Base-by-base conservation (phyloP, 441 rosid species). In the Pelargonium myrrhifolium region DNA sequence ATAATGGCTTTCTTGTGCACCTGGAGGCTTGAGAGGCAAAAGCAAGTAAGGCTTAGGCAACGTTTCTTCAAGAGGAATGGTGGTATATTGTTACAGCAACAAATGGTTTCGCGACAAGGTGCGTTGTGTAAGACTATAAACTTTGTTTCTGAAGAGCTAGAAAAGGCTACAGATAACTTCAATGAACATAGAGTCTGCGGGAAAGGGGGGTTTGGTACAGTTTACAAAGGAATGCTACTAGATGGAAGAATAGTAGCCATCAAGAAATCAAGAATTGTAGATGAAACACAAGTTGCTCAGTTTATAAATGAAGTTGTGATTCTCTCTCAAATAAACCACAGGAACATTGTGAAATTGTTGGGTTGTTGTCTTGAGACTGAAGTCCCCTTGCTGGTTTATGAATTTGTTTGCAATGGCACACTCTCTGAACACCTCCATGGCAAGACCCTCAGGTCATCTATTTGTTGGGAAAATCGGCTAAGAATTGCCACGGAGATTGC, bases 281-380 rank as follows among this genome's bases (percentile, higher is more conserved):
- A 68, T 47, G 61, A 76, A 67, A 76, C 42, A 43, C 79, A 68
- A 55, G 73, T 72, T 9, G 59, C 51, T 51, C 61, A 51, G 31
- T 68, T 72, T 60, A 72, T 72, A 53, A 49, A 76, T 40, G 75
- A 76, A 70, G 70, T 68, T 3, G 75, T 65, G 11, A 68, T 68
- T 35, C 68, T 72, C 11, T 72, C 65, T 0, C 67, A 66, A 20
- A 72, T 65, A n/a, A 72, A 76, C 55, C 79, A 72, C 55, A 56
- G 76, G 68, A 76, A 72, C 47, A 35, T 68, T 18, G 73, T 76
- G 18, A 76, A 68, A 65, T 51, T 76, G 65, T 7, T 42, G 2
- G 71, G 71, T 0, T 68, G 73, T 35, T 72, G 68, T 17, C 71
- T 72, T 0, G 22, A 68, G 51, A 49, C 73, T 2, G 61, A 68